phyloP scores from a whole-genome alignment of 2,329 filamentous ascomycete species.

The Venturia oleaginea region DNA sequence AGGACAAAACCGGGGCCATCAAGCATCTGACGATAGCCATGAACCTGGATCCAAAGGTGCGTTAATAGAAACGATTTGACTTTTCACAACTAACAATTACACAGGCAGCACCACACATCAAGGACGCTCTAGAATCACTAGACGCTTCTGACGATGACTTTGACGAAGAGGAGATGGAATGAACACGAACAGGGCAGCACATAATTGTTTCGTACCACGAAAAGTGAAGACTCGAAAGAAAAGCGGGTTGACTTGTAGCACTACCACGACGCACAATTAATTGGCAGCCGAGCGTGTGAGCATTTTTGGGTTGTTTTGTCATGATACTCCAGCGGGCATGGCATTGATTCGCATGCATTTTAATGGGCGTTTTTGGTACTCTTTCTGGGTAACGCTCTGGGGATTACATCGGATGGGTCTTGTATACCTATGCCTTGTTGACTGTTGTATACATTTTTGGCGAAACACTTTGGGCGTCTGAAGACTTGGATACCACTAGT shows the following conservation, averaged over 20 bases:
- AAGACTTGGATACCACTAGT: not conserved
- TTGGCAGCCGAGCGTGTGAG: not conserved
- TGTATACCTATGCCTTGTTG: conserved; percentile 4
- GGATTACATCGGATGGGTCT: not conserved
- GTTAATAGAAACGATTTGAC: not conserved
- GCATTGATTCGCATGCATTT: not conserved
- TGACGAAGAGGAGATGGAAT: conserved; percentile 11
- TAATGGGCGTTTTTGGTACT: not conserved
- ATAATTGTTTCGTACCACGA: not conserved
- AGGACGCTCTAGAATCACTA: conserved; percentile 89
- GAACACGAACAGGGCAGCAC: not conserved
- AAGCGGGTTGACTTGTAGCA: not conserved
- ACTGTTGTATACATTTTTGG: not conserved
- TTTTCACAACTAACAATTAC: conserved; percentile 16
- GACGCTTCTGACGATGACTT: conserved; percentile 58
- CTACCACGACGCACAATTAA: not conserved
- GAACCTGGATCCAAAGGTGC: conserved; percentile 92
- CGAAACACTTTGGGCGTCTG: conserved; percentile 1
- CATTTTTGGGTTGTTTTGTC: conserved; percentile 4
- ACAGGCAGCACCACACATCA: conserved; percentile 86
- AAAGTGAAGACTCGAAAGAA: not conserved
- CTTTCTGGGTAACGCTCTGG: not conserved
- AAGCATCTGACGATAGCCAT: conserved; percentile 90
- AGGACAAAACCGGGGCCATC: conserved; percentile 64
- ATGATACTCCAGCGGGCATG: conserved; percentile 1